Evolutionary conservation across 441 rosid genomes (phyloP).

Genomic region (Melastoma candidum): DNA sequence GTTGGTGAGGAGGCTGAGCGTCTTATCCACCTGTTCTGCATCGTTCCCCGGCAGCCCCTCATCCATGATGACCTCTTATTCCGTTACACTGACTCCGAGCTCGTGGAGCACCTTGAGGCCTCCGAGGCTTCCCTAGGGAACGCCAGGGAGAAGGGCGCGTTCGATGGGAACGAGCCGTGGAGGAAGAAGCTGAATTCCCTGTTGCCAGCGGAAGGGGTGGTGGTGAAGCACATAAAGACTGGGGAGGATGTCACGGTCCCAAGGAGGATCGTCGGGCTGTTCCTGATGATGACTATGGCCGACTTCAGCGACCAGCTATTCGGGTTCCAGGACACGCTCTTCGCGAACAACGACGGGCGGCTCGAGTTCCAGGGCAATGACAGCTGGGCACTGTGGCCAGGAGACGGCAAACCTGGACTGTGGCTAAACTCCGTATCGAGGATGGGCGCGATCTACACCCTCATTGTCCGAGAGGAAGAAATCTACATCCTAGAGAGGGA

Average conservation of each 20-base stretch:
- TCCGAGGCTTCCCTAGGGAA: slow-evolving; percentile 46
- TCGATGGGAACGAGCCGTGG: slow-evolving; percentile 53
- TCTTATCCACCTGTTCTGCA: slow-evolving; percentile 66
- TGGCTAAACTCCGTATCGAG: slow-evolving; percentile 68
- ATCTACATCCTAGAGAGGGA: slow-evolving; percentile 45
- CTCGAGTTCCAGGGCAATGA: slow-evolving; percentile 58
- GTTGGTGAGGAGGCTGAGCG: slow-evolving; percentile 80
- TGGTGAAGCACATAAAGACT: slow-evolving; percentile 59
- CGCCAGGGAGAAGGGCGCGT: slow-evolving; percentile 49
- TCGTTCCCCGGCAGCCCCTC: slow-evolving; percentile 65
- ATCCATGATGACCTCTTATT: slow-evolving; percentile 74
- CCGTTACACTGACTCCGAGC: slow-evolving; percentile 53
- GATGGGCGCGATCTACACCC: slow-evolving; percentile 64
- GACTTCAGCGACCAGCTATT: slow-evolving; percentile 82
- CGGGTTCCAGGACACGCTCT: slow-evolving; percentile 57
- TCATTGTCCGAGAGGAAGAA: slow-evolving; percentile 68
- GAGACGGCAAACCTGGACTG: slow-evolving; percentile 74
- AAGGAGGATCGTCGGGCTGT: slow-evolving; percentile 53
- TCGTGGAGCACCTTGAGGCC: slow-evolving; percentile 40
- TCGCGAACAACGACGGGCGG: slow-evolving; percentile 48
- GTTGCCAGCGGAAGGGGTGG: slow-evolving; percentile 47
- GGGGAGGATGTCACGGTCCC: slow-evolving; percentile 56
- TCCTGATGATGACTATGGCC: slow-evolving; percentile 70
- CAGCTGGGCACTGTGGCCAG: slow-evolving; percentile 63
- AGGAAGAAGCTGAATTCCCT: slow-evolving; percentile 55